Evolutionary conservation across 495 filamentous ascomycete species (phyloP).

Genomic region (Aspergillus wentii): DNA sequence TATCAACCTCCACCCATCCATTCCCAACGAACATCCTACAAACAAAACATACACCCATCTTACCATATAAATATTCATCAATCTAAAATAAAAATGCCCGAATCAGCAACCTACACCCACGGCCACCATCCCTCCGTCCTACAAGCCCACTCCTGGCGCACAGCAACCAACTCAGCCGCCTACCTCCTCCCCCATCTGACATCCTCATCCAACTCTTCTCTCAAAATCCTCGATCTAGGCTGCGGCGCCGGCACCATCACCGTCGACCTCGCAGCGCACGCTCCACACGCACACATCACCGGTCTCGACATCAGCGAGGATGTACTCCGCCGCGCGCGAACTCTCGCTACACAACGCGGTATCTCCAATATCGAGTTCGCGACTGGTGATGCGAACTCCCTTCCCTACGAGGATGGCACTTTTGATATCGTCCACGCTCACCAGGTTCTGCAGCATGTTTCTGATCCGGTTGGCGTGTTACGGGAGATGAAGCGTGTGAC

Average conservation of each 20-base stretch:
- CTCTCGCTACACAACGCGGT: conserved; percentile 25
- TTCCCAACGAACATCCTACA: too few relatives aligned
- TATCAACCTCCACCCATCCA: too few relatives aligned
- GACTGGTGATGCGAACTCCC: conserved; percentile 37
- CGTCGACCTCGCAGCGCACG: conserved; percentile 40
- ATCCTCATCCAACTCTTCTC: conserved; percentile 15
- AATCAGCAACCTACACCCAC: conserved; percentile 43
- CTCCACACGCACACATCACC: conserved; percentile 40
- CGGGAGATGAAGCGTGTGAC: conserved; percentile 45
- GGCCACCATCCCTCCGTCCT: conserved; percentile 48
- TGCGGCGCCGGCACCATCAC: conserved; percentile 27
- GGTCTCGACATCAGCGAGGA: conserved; percentile 33
- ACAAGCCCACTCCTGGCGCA: conserved; percentile 47
- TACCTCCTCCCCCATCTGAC: conserved; percentile 47
- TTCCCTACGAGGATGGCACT: conserved; percentile 37
- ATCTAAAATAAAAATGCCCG: not conserved
- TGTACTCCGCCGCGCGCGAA: conserved; percentile 33
- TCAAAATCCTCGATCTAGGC: conserved; percentile 21
- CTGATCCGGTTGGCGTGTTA: conserved; percentile 34
- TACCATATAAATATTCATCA: too few relatives aligned
- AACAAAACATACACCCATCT: too few relatives aligned
- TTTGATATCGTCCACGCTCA: conserved; percentile 56
- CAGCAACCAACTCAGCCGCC: conserved; percentile 43
- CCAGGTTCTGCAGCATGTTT: conserved; percentile 51
- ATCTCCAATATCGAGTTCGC: conserved; percentile 42